Evolutionary conservation across 2,329 filamentous ascomycete genomes (phyloP).

Genomic region (Colletotrichum sp.): DNA sequence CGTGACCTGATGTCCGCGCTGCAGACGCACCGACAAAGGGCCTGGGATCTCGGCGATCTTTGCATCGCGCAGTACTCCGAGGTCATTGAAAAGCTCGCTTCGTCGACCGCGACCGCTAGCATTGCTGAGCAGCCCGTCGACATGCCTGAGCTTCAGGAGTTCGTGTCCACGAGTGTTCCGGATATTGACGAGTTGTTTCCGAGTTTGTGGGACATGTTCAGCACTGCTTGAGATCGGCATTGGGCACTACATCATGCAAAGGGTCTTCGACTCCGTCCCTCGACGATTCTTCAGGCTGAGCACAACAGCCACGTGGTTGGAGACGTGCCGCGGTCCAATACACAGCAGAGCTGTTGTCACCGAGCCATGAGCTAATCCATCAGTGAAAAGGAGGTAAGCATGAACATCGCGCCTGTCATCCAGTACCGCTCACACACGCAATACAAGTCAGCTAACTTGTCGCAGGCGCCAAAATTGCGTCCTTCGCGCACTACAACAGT

Average conservation of each 20-base stretch:
- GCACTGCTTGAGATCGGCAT: not conserved
- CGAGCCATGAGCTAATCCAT: not conserved
- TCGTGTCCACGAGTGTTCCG: constrained; percentile 11
- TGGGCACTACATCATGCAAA: not conserved
- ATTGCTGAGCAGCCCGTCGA: constrained; percentile 5
- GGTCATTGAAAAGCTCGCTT: constrained; percentile 48
- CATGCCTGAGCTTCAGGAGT: constrained; percentile 17
- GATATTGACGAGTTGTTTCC: constrained; percentile 20
- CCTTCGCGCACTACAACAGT: not conserved
- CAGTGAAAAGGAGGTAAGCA: not conserved
- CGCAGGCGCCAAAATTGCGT: not conserved
- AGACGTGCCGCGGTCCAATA: not conserved
- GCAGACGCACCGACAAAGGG: constrained; percentile 38
- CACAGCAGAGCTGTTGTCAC: rapidly evolving
- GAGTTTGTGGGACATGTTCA: constrained; percentile 18
- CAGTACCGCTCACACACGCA: not conserved
- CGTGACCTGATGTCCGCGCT: constrained; percentile 45
- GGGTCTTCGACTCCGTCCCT: not conserved
- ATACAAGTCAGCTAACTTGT: not conserved
- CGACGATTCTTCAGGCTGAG: rapidly evolving
- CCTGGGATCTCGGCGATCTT: constrained; percentile 57
- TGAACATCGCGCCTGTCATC: not conserved
- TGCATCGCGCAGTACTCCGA: constrained; percentile 54
- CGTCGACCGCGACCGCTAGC: constrained; percentile 22
- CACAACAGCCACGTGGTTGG: not conserved